Evolutionary conservation across 2,329 filamentous ascomycete species (phyloP), one percentile per base, ranked within the genome.

Genomic region (Botrytis galanthina): DNA sequence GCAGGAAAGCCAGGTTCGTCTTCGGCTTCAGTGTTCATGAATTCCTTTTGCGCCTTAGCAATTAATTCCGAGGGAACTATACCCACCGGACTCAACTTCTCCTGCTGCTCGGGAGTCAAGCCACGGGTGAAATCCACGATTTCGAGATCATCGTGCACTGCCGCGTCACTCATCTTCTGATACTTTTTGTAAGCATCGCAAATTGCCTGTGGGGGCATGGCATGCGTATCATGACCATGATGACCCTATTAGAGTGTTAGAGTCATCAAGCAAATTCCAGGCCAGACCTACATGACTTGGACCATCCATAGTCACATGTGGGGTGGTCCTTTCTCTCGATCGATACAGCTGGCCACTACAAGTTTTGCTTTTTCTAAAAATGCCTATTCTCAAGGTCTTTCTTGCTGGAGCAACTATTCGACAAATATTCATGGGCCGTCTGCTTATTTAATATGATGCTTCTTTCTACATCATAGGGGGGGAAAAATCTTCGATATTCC

Each of bases 181-280:
- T 81, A 81, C 63, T 78, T 80, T 64, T 80, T 80, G 54, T 80
- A 81, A n/a, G 76, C 71, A 75, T 80, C 76, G 46, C 79, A 80
- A 22, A 81, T 78, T 44, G 77, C 78, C 60, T 80, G 78, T 7
- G 80, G 80, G 4, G 80, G 80, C n/a, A 79, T 74, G n/a, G 79
- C 80, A 75, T 81, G 79, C 3, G 79, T 80, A 74, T 81, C 79
- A 79, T 79, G 77, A 7, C 73, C 71, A 73, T 78, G 77, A 42
- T 76, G 71, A 54, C 64, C 59, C 69, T 78, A 29, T 32, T 59
- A 3, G n/a, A 18, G 5, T 71, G 37, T 57, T 72, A 59, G 68
- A 54, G 22, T 37, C 64, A 70, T 46, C 51, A 42, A 54, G n/a
- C 35, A 62, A 59, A 20, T 42, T n/a, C 14, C 37, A 54, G 42